A percentile compares a stretch with the other conserved stretches of the same genome.
These are phyloP conservation scores for Brettanomyces anomalus DNA, from an alignment of 805 yeast species.

Conservation along the genomic window DNA sequence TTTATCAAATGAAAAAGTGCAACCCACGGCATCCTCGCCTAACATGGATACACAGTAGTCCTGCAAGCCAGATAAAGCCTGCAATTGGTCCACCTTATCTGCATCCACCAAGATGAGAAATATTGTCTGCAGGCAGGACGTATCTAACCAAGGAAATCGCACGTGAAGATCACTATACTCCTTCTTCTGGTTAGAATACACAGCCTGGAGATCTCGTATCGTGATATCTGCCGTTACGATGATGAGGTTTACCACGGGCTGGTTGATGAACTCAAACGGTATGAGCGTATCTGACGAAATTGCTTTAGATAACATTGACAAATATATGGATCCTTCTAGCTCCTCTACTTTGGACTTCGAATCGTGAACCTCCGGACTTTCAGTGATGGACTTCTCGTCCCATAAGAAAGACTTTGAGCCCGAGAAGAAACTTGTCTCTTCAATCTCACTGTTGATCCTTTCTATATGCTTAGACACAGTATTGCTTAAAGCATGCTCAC, in stretches of 20 bases:
- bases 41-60: slow-evolving; percentile 20
- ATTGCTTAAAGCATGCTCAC: slow-evolving; percentile 4
- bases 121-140: slow-evolving; percentile 47
- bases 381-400: too few species aligned
- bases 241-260: slow-evolving; percentile 71
- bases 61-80: slow-evolving; percentile 25
- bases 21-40: slow-evolving; percentile 2
- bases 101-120: slow-evolving; percentile 44
- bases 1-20: slow-evolving; percentile 4
- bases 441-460: too few species aligned
- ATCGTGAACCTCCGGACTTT: too few species aligned
- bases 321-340: slow-evolving; percentile 41
- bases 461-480: slow-evolving; percentile 1
- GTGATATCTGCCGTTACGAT: slow-evolving; percentile 50
- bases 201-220: slow-evolving; percentile 46
- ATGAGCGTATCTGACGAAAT: slow-evolving; percentile 52
- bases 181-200: slow-evolving; percentile 45
- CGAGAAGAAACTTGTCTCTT: too few species aligned
- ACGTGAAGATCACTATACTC: slow-evolving; percentile 7
- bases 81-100: slow-evolving; percentile 34
- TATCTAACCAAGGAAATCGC: slow-evolving; percentile 56
- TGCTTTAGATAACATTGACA: slow-evolving; percentile 47
- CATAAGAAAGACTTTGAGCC: slow-evolving; percentile 2
- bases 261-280: slow-evolving; percentile 79
- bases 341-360: too few species aligned